phyloP scores from a whole-genome alignment of 148 eudicot genomes.

The Simmondsia chinensis region DNA sequence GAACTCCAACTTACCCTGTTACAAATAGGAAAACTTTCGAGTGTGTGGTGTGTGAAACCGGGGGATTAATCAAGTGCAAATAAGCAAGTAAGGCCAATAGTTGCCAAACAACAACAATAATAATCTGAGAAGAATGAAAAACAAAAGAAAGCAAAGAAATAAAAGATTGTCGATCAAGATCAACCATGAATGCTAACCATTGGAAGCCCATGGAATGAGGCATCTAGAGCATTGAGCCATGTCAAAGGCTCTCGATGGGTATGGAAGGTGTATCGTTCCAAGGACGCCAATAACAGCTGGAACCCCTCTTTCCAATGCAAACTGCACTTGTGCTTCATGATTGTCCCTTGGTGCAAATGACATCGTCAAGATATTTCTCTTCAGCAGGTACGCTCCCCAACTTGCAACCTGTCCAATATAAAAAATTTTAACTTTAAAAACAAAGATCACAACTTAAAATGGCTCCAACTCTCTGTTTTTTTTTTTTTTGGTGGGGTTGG shows the following conservation, averaged over 20 bases:
- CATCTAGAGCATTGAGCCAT: conserved; percentile 87
- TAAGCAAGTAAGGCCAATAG: no score
- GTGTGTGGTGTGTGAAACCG: no score
- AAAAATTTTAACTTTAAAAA: background rate
- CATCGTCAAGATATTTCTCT: conserved; percentile 62
- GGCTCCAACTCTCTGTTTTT: no score
- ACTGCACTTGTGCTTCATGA: conserved; percentile 85
- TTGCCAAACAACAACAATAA: no score
- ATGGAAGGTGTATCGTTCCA: conserved; percentile 63
- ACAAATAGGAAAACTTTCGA: no score
- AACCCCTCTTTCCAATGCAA: conserved; percentile 79
- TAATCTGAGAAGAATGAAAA: no score
- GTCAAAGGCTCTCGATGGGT: conserved; percentile 70
- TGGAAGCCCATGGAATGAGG: conserved; percentile 60
- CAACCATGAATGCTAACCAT: conserved; percentile 30
- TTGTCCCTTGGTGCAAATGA: conserved; percentile 79
- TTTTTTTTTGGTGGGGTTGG: no score
- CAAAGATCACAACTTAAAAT: background rate
- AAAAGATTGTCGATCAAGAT: background rate
- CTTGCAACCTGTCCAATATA: conserved; percentile 55
- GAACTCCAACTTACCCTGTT: no score
- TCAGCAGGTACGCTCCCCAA: conserved; percentile 75
- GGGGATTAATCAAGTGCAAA: no score
- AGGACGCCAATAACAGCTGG: conserved; percentile 86
- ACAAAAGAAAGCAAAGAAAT: no score